These are phyloP conservation scores for Protomyces gravidus DNA, from an alignment of 1,139 yeast genomes.

Conservation along the genomic window DNA sequence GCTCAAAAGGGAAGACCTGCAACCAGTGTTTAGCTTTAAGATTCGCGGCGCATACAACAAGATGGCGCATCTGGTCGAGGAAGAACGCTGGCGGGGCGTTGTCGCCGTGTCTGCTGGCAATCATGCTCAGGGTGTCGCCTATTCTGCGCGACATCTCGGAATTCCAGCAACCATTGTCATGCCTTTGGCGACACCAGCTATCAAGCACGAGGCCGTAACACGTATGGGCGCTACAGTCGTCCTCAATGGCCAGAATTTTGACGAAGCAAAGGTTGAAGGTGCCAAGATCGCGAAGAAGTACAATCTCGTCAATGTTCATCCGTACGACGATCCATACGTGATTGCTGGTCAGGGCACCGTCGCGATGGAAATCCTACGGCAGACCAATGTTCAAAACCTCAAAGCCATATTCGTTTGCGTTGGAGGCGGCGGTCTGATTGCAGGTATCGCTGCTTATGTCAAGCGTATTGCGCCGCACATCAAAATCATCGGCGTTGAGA, in stretches of 20 bases:
- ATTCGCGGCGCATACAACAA: conserved; percentile 95
- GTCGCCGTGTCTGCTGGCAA: conserved; percentile 98
- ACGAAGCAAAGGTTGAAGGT: conserved; percentile 86
- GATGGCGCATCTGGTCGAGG: conserved; percentile 77
- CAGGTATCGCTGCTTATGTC: conserved; percentile 85
- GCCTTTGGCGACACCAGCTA: conserved; percentile 97
- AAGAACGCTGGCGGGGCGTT: conserved; percentile 74
- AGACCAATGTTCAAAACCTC: conserved; percentile 68
- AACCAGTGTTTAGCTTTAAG: conserved; percentile 94
- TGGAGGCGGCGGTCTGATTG: conserved; percentile 95
- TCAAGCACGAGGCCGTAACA: conserved; percentile 84
- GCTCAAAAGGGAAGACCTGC: conserved; percentile 83
- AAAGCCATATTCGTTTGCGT: conserved; percentile 87
- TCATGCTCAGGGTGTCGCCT: conserved; percentile 99
- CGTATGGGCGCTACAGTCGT: conserved; percentile 93
- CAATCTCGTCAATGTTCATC: conserved; percentile 85
- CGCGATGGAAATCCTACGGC: conserved; percentile 87
- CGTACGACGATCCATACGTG: conserved; percentile 95
- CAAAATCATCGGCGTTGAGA: conserved; percentile 91
- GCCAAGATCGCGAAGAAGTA: conserved; percentile 61
- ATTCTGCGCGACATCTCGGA: conserved; percentile 72
- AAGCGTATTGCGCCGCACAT: conserved; percentile 97
- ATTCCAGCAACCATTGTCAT: conserved; percentile 94
- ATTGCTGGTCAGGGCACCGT: conserved; percentile 99
- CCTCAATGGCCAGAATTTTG: conserved; percentile 87